Conservation (phyloP, 2,329 filamentous ascomycete species). For the Peltaster fructicola region DNA sequence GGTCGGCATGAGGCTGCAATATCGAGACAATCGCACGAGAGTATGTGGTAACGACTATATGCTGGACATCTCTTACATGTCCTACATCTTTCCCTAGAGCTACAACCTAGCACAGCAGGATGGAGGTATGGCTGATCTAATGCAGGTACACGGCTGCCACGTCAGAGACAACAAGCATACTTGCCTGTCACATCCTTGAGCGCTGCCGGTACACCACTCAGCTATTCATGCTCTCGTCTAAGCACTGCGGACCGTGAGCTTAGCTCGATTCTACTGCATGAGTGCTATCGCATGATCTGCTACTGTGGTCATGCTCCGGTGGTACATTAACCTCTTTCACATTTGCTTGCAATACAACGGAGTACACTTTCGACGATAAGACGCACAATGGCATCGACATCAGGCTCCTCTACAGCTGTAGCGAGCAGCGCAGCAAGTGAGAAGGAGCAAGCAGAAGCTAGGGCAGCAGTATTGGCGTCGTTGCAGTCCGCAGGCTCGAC, state of each 20-base stretch:
- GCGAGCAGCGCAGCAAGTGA: background rate
- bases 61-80: too few species aligned
- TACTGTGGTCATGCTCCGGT: background rate
- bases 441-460: constrained; percentile 28
- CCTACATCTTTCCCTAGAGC: too few species aligned
- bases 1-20: too few species aligned
- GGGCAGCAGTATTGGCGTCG: constrained; percentile 32
- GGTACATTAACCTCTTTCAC: background rate
- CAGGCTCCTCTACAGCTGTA: constrained; percentile 6
- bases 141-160: constrained; percentile 7
- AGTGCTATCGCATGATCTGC: constrained; percentile 1
- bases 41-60: too few species aligned
- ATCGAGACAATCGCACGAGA: too few species aligned
- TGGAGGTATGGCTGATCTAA: too few species aligned
- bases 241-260: constrained; percentile 1
- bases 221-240: constrained; percentile 1
- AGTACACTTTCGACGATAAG: background rate
- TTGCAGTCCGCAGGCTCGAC: constrained; percentile 44
- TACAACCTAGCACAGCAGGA: too few species aligned
- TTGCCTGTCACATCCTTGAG: constrained; percentile 1
- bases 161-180: constrained; percentile 5
- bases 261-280: constrained; percentile 2
- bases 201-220: constrained; percentile 2
- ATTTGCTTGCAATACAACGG: background rate
- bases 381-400: constrained; percentile 5